phyloP scores from a whole-genome alignment of 1,284 basidiomycete species.

The Dichomitus squalens region DNA sequence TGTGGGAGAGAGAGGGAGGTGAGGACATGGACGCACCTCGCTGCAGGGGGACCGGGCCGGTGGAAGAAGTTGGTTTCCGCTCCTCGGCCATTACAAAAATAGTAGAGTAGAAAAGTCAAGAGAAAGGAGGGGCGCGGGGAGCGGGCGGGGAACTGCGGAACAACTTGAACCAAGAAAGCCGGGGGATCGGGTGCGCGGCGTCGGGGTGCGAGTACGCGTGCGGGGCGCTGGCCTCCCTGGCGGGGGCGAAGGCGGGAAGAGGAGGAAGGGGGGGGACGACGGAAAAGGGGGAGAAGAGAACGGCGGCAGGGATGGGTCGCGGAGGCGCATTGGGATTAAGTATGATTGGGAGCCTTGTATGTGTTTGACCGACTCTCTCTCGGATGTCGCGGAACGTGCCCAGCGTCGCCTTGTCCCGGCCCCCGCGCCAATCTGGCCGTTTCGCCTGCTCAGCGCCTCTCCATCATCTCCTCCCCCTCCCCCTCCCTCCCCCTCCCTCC shows the following conservation, averaged over 20 bases:
- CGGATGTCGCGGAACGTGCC: conserved; percentile 28
- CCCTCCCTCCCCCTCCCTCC: background rate
- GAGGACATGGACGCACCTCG: conserved; percentile 28
- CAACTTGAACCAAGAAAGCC: conserved; percentile 23
- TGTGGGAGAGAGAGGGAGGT: background rate
- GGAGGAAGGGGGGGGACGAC: conserved; percentile 4
- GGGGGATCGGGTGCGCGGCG: conserved; percentile 17
- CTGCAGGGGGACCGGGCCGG: conserved; percentile 36
- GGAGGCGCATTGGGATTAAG: conserved; percentile 19
- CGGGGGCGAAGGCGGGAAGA: conserved; percentile 3
- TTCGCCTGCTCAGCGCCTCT: conserved; percentile 20
- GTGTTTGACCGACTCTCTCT: background rate
- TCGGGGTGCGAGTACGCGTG: background rate
- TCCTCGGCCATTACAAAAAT: conserved; percentile 43
- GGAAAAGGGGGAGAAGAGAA: conserved; percentile 10
- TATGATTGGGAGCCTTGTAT: conserved; percentile 4
- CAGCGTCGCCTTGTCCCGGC: background rate
- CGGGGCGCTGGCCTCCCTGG: conserved; percentile 2
- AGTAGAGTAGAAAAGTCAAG: conserved; percentile 33
- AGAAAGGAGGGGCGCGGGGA: conserved; percentile 30
- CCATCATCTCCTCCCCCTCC: background rate
- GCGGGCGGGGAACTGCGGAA: conserved; percentile 28
- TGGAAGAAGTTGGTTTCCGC: conserved; percentile 28
- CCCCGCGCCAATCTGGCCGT: background rate
- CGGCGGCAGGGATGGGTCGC: conserved; percentile 6